Percentiles rank a stretch among this genome's conserved stretches.
Conservation (phyloP, 768 basidiomycete genomes). For the Mycena vulgaris region DNA sequence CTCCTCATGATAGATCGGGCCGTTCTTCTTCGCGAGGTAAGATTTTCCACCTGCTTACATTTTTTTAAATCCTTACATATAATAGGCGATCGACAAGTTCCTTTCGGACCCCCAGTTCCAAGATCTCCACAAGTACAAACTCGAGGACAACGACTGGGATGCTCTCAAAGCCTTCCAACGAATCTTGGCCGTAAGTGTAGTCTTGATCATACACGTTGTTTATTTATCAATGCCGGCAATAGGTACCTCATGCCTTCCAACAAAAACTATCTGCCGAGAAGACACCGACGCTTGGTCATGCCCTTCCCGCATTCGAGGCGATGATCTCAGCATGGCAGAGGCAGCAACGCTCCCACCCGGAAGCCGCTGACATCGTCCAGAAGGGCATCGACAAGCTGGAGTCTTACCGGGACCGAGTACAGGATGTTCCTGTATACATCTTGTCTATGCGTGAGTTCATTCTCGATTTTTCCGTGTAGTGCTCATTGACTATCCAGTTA, state of each 20-base stretch:
- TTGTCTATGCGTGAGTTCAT: slow-evolving; percentile 38
- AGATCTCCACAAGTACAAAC: slow-evolving; percentile 45
- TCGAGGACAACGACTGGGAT: slow-evolving; percentile 45
- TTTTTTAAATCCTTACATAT: background rate
- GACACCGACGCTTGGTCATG: slow-evolving; percentile 43
- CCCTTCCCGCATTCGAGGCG: slow-evolving; percentile 40
- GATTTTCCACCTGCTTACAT: background rate
- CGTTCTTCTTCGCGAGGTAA: slow-evolving; percentile 43
- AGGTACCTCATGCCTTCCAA: slow-evolving; percentile 47
- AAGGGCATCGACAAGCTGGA: slow-evolving; percentile 39
- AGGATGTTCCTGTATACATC: slow-evolving; percentile 33
- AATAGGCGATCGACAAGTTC: slow-evolving; percentile 46
- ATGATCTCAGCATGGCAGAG: slow-evolving; percentile 36
- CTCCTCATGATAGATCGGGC: slow-evolving; percentile 49
- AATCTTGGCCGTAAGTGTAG: slow-evolving; percentile 46
- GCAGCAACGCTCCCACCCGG: slow-evolving; percentile 21
- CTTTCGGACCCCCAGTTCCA: slow-evolving; percentile 39
- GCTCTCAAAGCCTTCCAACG: slow-evolving; percentile 39
- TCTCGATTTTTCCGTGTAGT: background rate
- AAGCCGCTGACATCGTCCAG: slow-evolving; percentile 33
- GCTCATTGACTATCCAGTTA: slow-evolving; percentile 24
- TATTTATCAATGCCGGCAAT: background rate
- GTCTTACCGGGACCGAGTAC: slow-evolving; percentile 29
- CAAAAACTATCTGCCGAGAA: slow-evolving; percentile 42
- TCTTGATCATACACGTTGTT: background rate